Evolutionary conservation across 1,284 basidiomycete species (phyloP), one percentile per base, ranked within the genome.

Genomic region (Phylloporus sp.): DNA sequence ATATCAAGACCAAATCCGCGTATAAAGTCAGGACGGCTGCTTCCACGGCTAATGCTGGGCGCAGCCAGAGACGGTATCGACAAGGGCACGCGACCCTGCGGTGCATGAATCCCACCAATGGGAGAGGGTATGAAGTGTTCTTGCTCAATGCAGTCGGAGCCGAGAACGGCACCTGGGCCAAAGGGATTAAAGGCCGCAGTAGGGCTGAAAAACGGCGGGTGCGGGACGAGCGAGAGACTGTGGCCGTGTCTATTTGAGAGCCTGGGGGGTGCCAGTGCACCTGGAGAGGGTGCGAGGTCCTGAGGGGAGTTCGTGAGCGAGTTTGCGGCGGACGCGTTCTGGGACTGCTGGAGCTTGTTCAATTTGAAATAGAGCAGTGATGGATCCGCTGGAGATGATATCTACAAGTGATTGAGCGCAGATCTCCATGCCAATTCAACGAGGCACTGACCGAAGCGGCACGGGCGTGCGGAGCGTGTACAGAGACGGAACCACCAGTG

Each of bases 341-440:
- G 92, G 0, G 91, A 86, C 77, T 91, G 89, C 72, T 93, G 92
- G 15, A 94, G 82, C 78, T 92, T 94, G 80, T 93, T 93, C 57
- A 94, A 83, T 77, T 93, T 94, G 82, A 91, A 94, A 73, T 88
- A 85, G 35, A 94, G 82, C 35, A 94, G 80, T 25, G 90, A 90
- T 53, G 93, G 92, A 76, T 94, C 93, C 11, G 93, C 93, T 32
- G 93, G 92, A 27, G 92, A 94, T 4, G 93, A 94, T 80, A 94
- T 93, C 93, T 94, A 74, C n/a, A 60, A 60, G 59, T 56, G 25
- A 45, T 43, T 56, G 59, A 69, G 63, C 55, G 53, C 70, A 53
- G 20, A 58, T 59, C 43, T n/a, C 65, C 70, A 65, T 66, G 68
- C 64, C 59, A 62, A 63, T 62, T 73, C 72, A 73, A 75, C 68